Conservation (phyloP, 768 basidiomycete genomes). For the Xerocomellus intermedius region DNA sequence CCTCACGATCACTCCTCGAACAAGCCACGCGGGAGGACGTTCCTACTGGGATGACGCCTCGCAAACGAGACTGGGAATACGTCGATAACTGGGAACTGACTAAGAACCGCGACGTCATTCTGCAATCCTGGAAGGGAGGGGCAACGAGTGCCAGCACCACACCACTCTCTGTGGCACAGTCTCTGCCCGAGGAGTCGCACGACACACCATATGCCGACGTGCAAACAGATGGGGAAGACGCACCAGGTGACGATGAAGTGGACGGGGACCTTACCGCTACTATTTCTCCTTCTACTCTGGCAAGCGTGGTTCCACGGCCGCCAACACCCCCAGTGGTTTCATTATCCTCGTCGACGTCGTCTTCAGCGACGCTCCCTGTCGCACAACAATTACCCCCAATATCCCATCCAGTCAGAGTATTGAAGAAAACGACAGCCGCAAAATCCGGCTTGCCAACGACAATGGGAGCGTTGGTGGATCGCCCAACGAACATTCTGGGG, state of each 20-base stretch:
- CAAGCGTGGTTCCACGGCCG: constrained; percentile 11
- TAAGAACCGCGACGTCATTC: constrained; percentile 55
- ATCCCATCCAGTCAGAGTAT: background rate
- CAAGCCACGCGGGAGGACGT: constrained; percentile 62
- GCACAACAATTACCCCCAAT: constrained; percentile 9
- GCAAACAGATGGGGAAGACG: constrained; percentile 26
- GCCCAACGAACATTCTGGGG: constrained; percentile 35
- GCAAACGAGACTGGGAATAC: constrained; percentile 71
- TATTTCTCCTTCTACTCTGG: constrained; percentile 6
- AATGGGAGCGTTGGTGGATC: constrained; percentile 30
- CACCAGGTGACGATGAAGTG: constrained; percentile 6
- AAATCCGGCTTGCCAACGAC: constrained; percentile 27
- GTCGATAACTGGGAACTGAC: constrained; percentile 73
- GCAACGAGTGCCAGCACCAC: constrained; percentile 34
- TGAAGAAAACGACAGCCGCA: constrained; percentile 22
- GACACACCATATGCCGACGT: constrained; percentile 14
- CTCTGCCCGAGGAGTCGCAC: constrained; percentile 32
- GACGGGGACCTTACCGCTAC: constrained; percentile 23
- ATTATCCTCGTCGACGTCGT: constrained; percentile 39
- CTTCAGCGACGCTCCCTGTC: constrained; percentile 31
- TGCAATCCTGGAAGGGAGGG: constrained; percentile 50
- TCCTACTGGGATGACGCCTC: constrained; percentile 73
- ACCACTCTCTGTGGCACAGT: constrained; percentile 39
- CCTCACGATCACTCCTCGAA: constrained; percentile 49
- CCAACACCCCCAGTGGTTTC: constrained; percentile 31